Evolutionary conservation across 192 early-diverging fungal species (phyloP).

Genomic region (Piromyces finnis): DNA sequence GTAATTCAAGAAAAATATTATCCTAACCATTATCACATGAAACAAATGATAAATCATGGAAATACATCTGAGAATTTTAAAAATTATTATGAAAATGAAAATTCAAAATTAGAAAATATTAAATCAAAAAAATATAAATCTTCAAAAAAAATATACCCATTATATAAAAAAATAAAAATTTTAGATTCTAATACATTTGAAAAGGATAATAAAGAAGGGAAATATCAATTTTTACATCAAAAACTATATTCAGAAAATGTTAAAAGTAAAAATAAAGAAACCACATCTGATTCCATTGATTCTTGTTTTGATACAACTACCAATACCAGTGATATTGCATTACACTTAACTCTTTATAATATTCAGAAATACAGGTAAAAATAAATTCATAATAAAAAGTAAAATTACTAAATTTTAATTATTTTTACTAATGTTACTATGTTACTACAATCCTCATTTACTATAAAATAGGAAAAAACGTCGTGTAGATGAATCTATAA

Average conservation of each 20-base stretch:
- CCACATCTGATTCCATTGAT: not conserved
- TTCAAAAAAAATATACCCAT: not conserved
- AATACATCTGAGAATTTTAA: not conserved
- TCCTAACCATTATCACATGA: not conserved
- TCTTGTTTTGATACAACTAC: not conserved
- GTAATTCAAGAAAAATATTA: not conserved
- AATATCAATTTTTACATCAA: not conserved
- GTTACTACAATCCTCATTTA: no score
- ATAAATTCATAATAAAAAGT: no score
- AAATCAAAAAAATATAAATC: not conserved
- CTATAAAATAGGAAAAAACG: not conserved
- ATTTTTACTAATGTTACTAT: no score
- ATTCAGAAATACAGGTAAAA: not conserved
- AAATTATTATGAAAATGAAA: not conserved
- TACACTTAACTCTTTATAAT: not conserved
- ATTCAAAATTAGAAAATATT: not conserved
- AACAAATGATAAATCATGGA: not conserved
- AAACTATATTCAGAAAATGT: not conserved
- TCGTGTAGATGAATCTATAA: not conserved
- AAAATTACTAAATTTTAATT: no score
- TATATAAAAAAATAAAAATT: not conserved
- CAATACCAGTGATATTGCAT: not conserved
- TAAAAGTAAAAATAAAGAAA: not conserved
- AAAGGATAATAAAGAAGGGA: not conserved
- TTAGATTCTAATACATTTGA: not conserved